Conservation (phyloP, 2,329 filamentous ascomycete genomes). For the Colletotrichum limetticola region DNA sequence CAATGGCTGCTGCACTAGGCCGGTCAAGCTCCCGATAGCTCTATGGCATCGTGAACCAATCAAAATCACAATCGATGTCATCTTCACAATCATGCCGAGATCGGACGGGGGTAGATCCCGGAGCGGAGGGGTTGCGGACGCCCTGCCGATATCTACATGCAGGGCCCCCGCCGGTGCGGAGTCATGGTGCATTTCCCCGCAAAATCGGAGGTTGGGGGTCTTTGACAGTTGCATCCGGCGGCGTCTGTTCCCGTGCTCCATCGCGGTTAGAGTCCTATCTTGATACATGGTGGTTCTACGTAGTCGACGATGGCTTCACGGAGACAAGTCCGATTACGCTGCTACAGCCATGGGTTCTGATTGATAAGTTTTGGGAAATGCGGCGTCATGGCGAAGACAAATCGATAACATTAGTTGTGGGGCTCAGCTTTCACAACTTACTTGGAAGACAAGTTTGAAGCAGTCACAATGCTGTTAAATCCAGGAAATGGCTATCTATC, state of each 20-base stretch:
- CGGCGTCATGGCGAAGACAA: neutral
- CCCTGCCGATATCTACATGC: slow-evolving; percentile 20
- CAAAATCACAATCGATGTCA: slow-evolving; percentile 11
- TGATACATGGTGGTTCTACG: neutral
- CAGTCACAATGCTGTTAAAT: neutral
- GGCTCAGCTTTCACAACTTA: neutral
- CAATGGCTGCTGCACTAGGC: neutral
- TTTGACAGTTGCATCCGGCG: neutral
- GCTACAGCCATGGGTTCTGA: neutral
- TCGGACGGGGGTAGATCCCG: slow-evolving; percentile 25
- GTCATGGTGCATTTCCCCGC: slow-evolving; percentile 7
- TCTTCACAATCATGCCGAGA: slow-evolving; percentile 8
- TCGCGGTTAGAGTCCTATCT: neutral
- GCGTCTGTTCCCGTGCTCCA: neutral
- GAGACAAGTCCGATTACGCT: neutral
- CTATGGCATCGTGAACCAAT: slow-evolving; percentile 7
- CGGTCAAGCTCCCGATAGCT: slow-evolving; percentile 22
- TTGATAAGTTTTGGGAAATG: neutral
- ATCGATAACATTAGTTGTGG: neutral
- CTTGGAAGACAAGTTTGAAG: neutral
- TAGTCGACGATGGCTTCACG: neutral
- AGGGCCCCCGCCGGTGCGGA: neutral
- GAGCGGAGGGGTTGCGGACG: slow-evolving; percentile 7
- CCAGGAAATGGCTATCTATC: neutral
- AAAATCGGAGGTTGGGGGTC: neutral